Evolutionary conservation across 2,329 filamentous ascomycete genomes (phyloP), one percentile per base, ranked within the genome.

Genomic region (Emydomyces testavorans): DNA sequence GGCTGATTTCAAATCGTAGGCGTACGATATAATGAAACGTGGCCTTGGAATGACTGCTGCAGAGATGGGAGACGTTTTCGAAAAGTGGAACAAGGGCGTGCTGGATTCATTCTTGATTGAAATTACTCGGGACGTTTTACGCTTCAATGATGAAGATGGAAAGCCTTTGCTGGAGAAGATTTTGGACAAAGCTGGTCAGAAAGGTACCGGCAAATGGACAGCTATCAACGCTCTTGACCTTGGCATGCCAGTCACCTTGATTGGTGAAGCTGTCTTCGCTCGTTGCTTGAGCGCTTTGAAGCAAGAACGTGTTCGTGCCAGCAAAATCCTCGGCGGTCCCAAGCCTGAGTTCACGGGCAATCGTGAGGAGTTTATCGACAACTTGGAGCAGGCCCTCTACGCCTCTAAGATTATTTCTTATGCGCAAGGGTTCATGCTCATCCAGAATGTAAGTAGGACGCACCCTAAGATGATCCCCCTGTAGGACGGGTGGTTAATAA

Each of bases 381-480:
- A 98, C 71, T 85, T 98, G 45, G 92, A 98, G 78, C 92, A 98
- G 77, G 92, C 90, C 58, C 81, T 98, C 53, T 98, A 98, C 67
- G 92, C 92, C 58, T 96, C 90, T 65, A 98, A 98, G 85, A 98
- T 98, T 68, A 95, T 98, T 72, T 98, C 92, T 16, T 98, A 98
- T 69, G 88, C 92, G 57, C 92, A 98, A 75, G 92, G 92, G 67
- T 98, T 98, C 80, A 96, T 96, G 90, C 80, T 98, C 65, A 96
- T 98, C 80, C 90, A 96, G 76, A 84, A 94, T 74, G 87, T 89
- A 71, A 71, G 80, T 69, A 20, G 20, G 7, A 5, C 21, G 5
- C 15, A 8, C 10, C 15, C 8, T 20, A 10, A 24, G 6, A n/a
- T 10, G 8, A 13, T 2, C 2, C 23, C 16, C 43, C 20, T 16